A percentile compares a stretch with the other conserved stretches of the same genome.
These are phyloP conservation scores for Teunomyces funiuensis DNA, from an alignment of 805 yeast species.

Conservation along the genomic window DNA sequence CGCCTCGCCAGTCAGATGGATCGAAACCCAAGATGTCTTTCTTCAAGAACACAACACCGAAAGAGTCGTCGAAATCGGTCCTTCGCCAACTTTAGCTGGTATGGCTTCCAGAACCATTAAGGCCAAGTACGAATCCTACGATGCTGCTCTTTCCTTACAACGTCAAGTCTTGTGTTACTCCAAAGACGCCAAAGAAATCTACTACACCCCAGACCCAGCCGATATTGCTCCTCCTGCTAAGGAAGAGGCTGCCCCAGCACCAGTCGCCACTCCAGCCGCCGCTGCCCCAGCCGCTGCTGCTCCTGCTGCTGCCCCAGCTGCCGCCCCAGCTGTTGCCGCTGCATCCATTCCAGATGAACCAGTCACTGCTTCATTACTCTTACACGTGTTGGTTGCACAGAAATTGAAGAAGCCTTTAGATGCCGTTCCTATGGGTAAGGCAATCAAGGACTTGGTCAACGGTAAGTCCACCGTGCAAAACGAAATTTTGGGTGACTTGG, in stretches of 20 bases:
- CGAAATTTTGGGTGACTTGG: slow-evolving; percentile 97
- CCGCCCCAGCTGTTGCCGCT: slow-evolving; percentile 77
- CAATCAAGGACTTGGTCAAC: slow-evolving; percentile 95
- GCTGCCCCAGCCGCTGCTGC: slow-evolving; percentile 61
- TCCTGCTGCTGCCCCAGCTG: slow-evolving; percentile 57
- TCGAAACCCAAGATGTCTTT: slow-evolving; percentile 98
- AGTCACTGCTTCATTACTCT: slow-evolving; percentile 74
- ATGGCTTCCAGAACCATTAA: slow-evolving; percentile 97
- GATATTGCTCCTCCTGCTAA: slow-evolving; percentile 41
- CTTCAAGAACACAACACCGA: slow-evolving; percentile 92
- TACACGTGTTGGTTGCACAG: slow-evolving; percentile 91
- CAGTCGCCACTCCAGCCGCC: slow-evolving; percentile 53
- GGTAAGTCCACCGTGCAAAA: slow-evolving; percentile 99
- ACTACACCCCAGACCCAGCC: slow-evolving; percentile 84
- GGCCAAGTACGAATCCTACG: slow-evolving; percentile 95
- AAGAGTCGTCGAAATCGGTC: slow-evolving; percentile 97
- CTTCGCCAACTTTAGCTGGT: slow-evolving; percentile 97
- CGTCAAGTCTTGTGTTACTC: slow-evolving; percentile 95
- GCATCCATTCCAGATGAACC: slow-evolving; percentile 88
- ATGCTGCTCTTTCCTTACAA: slow-evolving; percentile 90
- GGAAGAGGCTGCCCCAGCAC: slow-evolving; percentile 27
- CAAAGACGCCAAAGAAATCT: slow-evolving; percentile 93
- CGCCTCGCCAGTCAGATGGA: slow-evolving; percentile 99
- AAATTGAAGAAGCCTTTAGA: slow-evolving; percentile 90
- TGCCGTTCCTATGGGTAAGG: slow-evolving; percentile 82